These are phyloP conservation scores for Metarhizium anisopliae DNA, from an alignment of 2,329 filamentous ascomycete species.

Conservation along the genomic window DNA sequence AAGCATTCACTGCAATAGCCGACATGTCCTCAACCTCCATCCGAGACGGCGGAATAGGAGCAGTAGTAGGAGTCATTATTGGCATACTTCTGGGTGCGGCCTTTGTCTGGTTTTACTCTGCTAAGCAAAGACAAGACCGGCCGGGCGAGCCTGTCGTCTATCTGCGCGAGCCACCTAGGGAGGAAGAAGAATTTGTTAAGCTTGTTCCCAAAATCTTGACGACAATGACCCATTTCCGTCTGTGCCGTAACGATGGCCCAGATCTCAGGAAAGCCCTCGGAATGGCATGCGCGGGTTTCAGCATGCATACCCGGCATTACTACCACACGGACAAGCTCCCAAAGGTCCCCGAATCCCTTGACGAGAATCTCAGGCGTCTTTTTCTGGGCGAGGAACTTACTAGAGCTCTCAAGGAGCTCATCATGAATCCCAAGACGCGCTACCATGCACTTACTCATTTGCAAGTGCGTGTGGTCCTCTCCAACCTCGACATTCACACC, in stretches of 20 bases:
- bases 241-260: too few relatives aligned
- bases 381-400: not conserved
- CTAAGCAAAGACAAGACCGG: not conserved
- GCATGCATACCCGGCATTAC: not conserved
- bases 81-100: not conserved
- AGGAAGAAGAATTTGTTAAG: rapidly evolving
- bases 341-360: not conserved
- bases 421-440: not conserved
- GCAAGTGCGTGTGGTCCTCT: not conserved
- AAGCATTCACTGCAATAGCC: not conserved
- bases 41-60: not conserved
- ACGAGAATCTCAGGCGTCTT: not conserved
- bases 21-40: not conserved
- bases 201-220: too few relatives aligned
- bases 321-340: not conserved
- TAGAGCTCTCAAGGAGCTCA: not conserved
- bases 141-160: too few relatives aligned
- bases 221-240: too few relatives aligned
- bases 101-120: not conserved
- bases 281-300: not conserved
- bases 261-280: not conserved
- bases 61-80: not conserved
- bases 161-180: too few relatives aligned
- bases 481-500: not conserved
- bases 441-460: not conserved